A percentile compares a stretch with the other conserved stretches of the same genome.
Conservation (phyloP, 495 filamentous ascomycete genomes). For the Trichoderma orchidacearum region DNA sequence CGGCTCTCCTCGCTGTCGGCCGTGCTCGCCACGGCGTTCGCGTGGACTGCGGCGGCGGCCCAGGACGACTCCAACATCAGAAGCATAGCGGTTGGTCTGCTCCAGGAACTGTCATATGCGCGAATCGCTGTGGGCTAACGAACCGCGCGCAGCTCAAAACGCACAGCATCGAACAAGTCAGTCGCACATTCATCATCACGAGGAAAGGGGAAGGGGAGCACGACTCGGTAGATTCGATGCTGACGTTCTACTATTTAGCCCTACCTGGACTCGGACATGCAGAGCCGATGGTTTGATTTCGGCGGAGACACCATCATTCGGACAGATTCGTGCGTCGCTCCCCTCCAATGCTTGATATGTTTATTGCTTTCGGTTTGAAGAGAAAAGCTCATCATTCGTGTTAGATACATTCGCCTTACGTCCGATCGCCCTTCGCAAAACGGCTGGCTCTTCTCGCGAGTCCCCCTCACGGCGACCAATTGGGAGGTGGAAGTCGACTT, state of each 20-base stretch:
- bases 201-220: constrained; percentile 6
- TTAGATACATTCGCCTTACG: constrained; percentile 82
- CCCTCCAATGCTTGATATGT: background rate
- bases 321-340: constrained; percentile 63
- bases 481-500: constrained; percentile 99
- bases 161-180: constrained; percentile 50
- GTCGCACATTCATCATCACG: constrained; percentile 7
- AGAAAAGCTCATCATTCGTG: background rate
- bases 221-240: background rate
- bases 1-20: constrained; percentile 35
- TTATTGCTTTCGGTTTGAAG: no score
- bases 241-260: constrained; percentile 40
- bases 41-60: constrained; percentile 25
- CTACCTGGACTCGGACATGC: constrained; percentile 95
- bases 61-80: constrained; percentile 35
- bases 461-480: constrained; percentile 94
- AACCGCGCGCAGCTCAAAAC: constrained; percentile 48
- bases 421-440: constrained; percentile 78
- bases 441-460: constrained; percentile 86
- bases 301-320: constrained; percentile 90
- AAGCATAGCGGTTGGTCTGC: constrained; percentile 34
- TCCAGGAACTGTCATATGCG: background rate
- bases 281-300: constrained; percentile 99
- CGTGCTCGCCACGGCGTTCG: constrained; percentile 39
- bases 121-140: background rate